Evolutionary conservation across 2,329 filamentous ascomycete species (phyloP).

Genomic region (Aspergillus fischeri): DNA sequence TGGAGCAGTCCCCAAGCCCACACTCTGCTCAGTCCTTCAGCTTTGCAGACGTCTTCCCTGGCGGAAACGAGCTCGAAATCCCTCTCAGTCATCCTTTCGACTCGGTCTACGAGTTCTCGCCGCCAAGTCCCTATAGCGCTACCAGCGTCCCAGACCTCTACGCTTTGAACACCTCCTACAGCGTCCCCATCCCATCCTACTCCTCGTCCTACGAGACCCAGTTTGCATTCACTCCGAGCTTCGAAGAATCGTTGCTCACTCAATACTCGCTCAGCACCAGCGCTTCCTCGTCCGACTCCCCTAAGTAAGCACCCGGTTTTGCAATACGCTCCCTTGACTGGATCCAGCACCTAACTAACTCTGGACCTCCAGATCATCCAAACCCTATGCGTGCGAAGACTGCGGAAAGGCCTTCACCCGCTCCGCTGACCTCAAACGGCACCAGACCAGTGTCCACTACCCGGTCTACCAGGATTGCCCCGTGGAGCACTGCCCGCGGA

Average conservation of each 20-base stretch:
- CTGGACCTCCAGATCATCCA: conserved; percentile 19
- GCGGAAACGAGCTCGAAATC: conserved; percentile 5
- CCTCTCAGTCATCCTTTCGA: not conserved
- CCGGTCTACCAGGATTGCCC: conserved; percentile 44
- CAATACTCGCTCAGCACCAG: not conserved
- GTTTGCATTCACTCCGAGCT: conserved; percentile 1
- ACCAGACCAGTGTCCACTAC: conserved; percentile 45
- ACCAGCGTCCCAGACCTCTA: not conserved
- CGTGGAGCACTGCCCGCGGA: conserved; percentile 41
- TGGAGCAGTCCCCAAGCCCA: conserved; percentile 16
- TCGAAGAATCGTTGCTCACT: conserved; percentile 11
- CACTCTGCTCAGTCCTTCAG: conserved; percentile 16
- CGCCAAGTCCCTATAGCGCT: not conserved
- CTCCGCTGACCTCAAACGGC: conserved; percentile 48
- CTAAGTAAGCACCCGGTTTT: conserved; percentile 21
- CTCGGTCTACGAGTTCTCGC: not conserved
- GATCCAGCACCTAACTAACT: not conserved
- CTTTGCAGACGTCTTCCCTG: conserved; percentile 13
- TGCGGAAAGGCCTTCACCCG: conserved; percentile 43
- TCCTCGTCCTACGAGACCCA: conserved; percentile 3
- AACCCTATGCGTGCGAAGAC: conserved; percentile 30
- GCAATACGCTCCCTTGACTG: not conserved
- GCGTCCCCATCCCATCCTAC: conserved; percentile 4
- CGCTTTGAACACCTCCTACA: not conserved
- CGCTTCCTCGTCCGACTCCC: conserved; percentile 5